Evolutionary conservation across 139 green algal genomes (phyloP).

Genomic region (Picochlorum sp.): DNA sequence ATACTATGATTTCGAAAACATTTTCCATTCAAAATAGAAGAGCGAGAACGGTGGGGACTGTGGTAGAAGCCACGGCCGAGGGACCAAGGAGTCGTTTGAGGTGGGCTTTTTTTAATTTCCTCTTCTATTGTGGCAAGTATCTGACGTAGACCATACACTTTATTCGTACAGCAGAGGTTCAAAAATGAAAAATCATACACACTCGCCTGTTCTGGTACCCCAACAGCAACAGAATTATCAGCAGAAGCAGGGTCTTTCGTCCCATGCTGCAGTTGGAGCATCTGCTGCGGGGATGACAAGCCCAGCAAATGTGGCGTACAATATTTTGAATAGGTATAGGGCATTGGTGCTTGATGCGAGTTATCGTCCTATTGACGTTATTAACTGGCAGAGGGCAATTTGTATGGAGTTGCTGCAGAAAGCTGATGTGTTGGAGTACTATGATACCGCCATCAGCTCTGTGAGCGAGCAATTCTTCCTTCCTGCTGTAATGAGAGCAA

Average conservation of each 20-base stretch:
- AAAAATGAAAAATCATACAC: not conserved
- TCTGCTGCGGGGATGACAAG: not conserved
- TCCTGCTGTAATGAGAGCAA: conserved; percentile 27
- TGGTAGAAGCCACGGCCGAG: not conserved
- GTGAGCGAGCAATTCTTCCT: conserved; percentile 8
- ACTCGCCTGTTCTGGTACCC: not conserved
- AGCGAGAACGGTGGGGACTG: not conserved
- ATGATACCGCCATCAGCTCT: conserved; percentile 20
- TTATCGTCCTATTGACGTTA: conserved; percentile 49
- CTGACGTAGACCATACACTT: too few relatives aligned
- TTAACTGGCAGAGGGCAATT: conserved; percentile 49
- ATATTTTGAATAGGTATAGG: conserved; percentile 18
- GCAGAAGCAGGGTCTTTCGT: not conserved
- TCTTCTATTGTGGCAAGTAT: too few relatives aligned
- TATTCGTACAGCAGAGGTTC: too few relatives aligned
- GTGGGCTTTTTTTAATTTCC: too few relatives aligned
- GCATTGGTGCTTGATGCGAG: conserved; percentile 48
- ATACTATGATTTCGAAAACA: too few relatives aligned
- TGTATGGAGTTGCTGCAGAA: conserved; percentile 42
- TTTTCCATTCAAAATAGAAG: not conserved
- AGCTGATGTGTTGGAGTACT: conserved; percentile 59
- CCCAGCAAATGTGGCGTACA: too few relatives aligned
- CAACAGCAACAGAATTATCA: not conserved
- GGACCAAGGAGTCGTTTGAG: not conserved
- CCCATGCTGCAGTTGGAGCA: not conserved